Evolutionary conservation across 129 eudicot genomes (phyloP).

Genomic region (Flaveria sonorensis): DNA sequence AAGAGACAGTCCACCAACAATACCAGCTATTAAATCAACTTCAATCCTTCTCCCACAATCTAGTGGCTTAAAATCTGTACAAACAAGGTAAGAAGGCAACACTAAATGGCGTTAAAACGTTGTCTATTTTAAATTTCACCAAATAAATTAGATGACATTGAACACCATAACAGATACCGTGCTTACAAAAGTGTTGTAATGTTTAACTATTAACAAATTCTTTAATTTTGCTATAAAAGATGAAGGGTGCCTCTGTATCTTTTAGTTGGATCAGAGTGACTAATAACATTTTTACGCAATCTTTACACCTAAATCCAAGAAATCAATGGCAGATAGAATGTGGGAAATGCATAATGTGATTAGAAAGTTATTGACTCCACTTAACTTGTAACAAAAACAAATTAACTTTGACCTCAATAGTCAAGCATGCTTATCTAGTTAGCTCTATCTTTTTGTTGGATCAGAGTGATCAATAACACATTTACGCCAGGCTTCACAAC

Average conservation of each 20-base stretch:
- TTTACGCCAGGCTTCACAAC: background rate
- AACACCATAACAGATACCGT: no score
- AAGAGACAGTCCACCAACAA: constrained; percentile 44
- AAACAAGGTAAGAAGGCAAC: constrained; percentile 1
- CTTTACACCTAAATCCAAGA: background rate
- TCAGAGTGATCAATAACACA: background rate
- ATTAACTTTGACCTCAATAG: constrained; percentile 21
- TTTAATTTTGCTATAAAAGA: background rate
- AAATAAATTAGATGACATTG: no score
- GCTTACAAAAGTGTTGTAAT: background rate
- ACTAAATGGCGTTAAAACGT: background rate
- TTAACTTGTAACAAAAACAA: background rate
- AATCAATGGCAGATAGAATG: background rate
- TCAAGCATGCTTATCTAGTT: constrained; percentile 15
- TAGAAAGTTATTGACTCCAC: background rate
- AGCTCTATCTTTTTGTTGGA: background rate
- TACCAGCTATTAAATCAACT: constrained; percentile 21
- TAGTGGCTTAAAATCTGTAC: constrained; percentile 54
- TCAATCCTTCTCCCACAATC: constrained; percentile 34
- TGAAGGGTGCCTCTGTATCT: background rate
- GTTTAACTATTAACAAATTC: background rate
- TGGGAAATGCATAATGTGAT: background rate
- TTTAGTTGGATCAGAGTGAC: background rate
- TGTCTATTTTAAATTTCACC: background rate
- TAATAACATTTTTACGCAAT: background rate